Conservation (phyloP, 768 basidiomycete genomes). For the Obba rivulosa region DNA sequence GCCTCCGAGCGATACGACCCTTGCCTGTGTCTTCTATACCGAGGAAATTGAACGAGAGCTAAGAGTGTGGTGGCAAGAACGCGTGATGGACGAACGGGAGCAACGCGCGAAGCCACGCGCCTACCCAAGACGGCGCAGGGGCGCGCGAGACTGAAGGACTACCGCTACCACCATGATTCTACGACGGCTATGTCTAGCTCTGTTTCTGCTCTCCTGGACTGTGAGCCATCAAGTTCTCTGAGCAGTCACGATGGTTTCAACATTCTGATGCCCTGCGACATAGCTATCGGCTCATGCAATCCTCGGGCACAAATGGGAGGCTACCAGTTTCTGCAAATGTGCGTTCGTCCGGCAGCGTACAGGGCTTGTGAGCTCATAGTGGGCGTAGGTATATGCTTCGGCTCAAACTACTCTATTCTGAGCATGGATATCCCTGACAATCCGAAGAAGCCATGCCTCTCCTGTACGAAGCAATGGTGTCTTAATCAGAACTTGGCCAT, state of each 20-base stretch:
- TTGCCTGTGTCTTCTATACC: neutral
- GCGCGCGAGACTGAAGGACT: neutral
- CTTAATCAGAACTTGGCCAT: conserved; percentile 85
- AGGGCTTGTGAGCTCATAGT: neutral
- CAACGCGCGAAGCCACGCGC: neutral
- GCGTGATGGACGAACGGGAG: neutral
- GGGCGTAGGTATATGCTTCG: conserved; percentile 80
- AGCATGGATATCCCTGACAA: conserved; percentile 76
- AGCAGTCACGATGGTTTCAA: neutral
- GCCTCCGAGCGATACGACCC: neutral
- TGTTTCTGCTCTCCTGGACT: conserved; percentile 12
- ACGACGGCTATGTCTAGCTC: conserved; percentile 11
- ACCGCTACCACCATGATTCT: conserved; percentile 14
- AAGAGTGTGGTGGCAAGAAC: neutral
- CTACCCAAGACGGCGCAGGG: no score
- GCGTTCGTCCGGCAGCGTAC: conserved; percentile 15
- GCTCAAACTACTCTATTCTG: conserved; percentile 80
- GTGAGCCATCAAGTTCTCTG: conserved; percentile 12
- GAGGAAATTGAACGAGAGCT: neutral
- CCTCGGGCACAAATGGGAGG: conserved; percentile 72
- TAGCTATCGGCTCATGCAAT: conserved; percentile 38
- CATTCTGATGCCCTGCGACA: neutral
- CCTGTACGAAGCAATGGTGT: conserved; percentile 95
- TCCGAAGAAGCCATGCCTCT: conserved; percentile 84
- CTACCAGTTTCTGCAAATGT: conserved; percentile 92